These are phyloP conservation scores for Oryza coarctata DNA, from an alignment of 176 grass and related monocot species.

Conservation along the genomic window DNA sequence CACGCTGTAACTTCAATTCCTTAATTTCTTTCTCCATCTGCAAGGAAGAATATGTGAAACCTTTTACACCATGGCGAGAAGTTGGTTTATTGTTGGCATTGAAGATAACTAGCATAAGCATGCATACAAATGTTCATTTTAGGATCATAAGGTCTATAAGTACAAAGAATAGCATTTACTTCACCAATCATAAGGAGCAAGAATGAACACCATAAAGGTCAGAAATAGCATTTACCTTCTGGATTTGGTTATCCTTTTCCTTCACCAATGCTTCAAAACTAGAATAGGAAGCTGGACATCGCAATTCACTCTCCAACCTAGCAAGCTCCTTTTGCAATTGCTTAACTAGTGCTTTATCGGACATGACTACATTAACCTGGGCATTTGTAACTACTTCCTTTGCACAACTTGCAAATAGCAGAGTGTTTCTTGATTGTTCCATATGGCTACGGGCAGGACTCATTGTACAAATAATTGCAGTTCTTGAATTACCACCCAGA, in stretches of 20 bases:
- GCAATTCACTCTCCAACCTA: constrained; percentile 75
- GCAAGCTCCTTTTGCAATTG: constrained; percentile 82
- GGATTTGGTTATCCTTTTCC: constrained; percentile 79
- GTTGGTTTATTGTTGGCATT: background rate
- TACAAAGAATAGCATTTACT: too few relatives aligned
- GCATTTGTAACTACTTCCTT: constrained; percentile 95
- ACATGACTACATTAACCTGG: constrained; percentile 84
- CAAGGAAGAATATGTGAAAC: constrained; percentile 34
- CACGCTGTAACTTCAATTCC: constrained; percentile 74
- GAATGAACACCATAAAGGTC: background rate
- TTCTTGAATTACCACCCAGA: constrained; percentile 82
- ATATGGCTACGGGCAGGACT: constrained; percentile 72
- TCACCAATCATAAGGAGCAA: too few relatives aligned
- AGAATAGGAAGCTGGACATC: constrained; percentile 59
- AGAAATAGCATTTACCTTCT: constrained; percentile 56
- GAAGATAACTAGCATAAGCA: background rate
- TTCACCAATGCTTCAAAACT: constrained; percentile 66
- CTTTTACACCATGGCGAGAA: background rate
- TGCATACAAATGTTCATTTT: background rate
- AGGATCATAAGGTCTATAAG: background rate
- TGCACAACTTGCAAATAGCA: constrained; percentile 79
- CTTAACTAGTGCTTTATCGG: constrained; percentile 84
- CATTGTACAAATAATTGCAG: constrained; percentile 91
- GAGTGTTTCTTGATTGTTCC: constrained; percentile 82
- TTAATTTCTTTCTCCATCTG: constrained; percentile 98